Evolutionary conservation across 139 green algal genomes (phyloP).

Genomic region (Astrephomene gubernaculifera): DNA sequence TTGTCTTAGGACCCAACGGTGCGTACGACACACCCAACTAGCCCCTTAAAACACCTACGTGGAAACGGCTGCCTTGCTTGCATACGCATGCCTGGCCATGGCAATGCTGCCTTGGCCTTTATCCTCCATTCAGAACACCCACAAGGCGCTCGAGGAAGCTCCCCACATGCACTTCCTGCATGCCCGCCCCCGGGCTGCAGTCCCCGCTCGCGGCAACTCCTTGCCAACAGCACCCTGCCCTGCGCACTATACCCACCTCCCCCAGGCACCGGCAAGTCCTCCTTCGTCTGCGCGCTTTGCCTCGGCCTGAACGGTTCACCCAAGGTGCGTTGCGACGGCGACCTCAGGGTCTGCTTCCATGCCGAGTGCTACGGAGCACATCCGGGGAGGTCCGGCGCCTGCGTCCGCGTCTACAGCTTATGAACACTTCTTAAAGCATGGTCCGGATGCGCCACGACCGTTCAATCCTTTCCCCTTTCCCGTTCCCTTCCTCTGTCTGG

Average conservation of each 20-base stretch:
- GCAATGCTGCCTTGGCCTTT: neutral
- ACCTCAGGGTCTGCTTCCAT: too few relatives aligned
- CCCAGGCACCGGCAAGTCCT: slow-evolving; percentile 95
- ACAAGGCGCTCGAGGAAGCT: neutral
- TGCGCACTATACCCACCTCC: too few relatives aligned
- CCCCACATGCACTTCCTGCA: neutral
- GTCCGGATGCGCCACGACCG: too few relatives aligned
- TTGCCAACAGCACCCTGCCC: too few relatives aligned
- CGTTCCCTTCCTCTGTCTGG: too few relatives aligned
- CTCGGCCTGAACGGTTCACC: slow-evolving; percentile 84
- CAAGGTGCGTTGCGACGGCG: slow-evolving; percentile 50
- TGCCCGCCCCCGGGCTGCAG: too few relatives aligned
- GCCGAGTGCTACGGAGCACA: too few relatives aligned
- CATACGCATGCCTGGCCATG: neutral
- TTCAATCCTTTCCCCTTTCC: too few relatives aligned
- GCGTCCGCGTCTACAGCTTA: too few relatives aligned
- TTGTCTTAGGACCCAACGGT: slow-evolving; percentile 97
- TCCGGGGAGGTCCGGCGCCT: too few relatives aligned
- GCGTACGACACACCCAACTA: neutral
- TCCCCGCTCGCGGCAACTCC: too few relatives aligned
- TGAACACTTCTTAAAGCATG: too few relatives aligned
- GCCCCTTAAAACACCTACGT: neutral
- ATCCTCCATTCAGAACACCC: neutral
- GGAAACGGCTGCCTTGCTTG: neutral
- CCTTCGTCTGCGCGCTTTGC: slow-evolving; percentile 92